Evolutionary conservation across 768 basidiomycete genomes (phyloP).

Genomic region (Mycena crocata): DNA sequence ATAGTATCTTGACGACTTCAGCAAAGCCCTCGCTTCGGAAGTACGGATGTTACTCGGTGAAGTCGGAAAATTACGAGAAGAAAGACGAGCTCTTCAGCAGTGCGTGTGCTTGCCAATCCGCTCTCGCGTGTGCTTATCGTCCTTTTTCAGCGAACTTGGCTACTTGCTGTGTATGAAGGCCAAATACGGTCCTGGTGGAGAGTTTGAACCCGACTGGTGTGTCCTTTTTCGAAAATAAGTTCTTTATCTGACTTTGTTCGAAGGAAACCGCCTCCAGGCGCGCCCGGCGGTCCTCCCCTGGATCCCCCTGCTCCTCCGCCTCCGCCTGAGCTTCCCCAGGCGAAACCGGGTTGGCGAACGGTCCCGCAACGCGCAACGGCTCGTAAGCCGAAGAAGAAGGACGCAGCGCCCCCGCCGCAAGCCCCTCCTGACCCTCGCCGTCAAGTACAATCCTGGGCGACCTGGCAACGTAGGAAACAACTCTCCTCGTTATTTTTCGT

Average conservation of each 20-base stretch:
- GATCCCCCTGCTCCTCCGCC: constrained; percentile 51
- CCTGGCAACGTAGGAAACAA: constrained; percentile 73
- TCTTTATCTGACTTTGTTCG: constrained; percentile 3
- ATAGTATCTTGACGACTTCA: constrained; percentile 90
- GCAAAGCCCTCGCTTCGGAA: constrained; percentile 84
- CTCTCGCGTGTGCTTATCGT: neutral
- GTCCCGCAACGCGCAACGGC: constrained; percentile 48
- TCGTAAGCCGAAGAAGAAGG: constrained; percentile 61
- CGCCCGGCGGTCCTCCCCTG: constrained; percentile 55
- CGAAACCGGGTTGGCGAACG: constrained; percentile 73
- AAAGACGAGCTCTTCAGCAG: constrained; percentile 83
- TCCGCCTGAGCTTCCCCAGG: constrained; percentile 55
- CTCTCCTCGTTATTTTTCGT: neutral
- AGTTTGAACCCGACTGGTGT: constrained; percentile 87
- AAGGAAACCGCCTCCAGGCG: constrained; percentile 61
- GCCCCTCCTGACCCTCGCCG: constrained; percentile 55
- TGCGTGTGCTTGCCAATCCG: constrained; percentile 55
- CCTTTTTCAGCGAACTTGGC: constrained; percentile 73
- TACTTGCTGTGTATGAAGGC: constrained; percentile 75
- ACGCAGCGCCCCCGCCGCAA: constrained; percentile 47
- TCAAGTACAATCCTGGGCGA: constrained; percentile 66
- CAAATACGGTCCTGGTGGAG: constrained; percentile 87
- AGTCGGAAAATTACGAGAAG: constrained; percentile 86
- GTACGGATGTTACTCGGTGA: constrained; percentile 86
- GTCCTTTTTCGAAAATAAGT: constrained; percentile 18